Base-by-base conservation (phyloP, 495 filamentous ascomycete species). In the Achaetomiella virescens region DNA sequence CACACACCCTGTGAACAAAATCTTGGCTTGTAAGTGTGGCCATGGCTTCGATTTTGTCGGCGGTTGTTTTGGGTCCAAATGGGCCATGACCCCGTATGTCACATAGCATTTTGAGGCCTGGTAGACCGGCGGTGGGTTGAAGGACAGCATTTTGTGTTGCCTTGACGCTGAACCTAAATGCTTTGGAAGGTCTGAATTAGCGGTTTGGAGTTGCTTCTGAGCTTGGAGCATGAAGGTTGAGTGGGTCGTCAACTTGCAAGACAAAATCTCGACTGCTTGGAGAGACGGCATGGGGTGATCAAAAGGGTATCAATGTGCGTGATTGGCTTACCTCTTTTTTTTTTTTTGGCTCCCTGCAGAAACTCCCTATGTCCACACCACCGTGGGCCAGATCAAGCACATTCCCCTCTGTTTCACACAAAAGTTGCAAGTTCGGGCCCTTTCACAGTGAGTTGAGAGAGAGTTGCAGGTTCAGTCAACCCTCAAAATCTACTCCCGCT, bases 41-140 rank as follows among this genome's bases (percentile, higher is more conserved):
- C 91, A 95, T 6, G 88, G 88, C 58, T 84, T 81, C 57, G 82
- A 84, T 64, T 86, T 92, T 20, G 70, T 72, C 1, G 91, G 84
- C 20, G 83, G 76, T 62, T 91, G 86, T 57, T 84, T 78, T 12
- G 82, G 78, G 64, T 92, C 82, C 48, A 89, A 70, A 66, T 84
- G 85, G 9, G 74, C 66, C 68, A 93, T 78, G 8, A 75, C 72
- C 2, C 81, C 78, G 58, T 88, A 73, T 0, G 87, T 87, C 47
- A 86, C 85, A 69, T 81, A 86, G 69, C 84, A 88, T 75, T 90
- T 97, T n/a, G 78, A 70, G 41, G 81, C 74, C 55, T 82, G 80
- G 65, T 77, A 72, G 9, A 80, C 76, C 35, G 79, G 75, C 31
- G 78, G 74, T 15, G 77, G 71, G 22, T 70, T 63, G 48, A 86